Base-by-base conservation (phyloP, 2,329 filamentous ascomycete species). In the Colletotrichum orbiculare region DNA sequence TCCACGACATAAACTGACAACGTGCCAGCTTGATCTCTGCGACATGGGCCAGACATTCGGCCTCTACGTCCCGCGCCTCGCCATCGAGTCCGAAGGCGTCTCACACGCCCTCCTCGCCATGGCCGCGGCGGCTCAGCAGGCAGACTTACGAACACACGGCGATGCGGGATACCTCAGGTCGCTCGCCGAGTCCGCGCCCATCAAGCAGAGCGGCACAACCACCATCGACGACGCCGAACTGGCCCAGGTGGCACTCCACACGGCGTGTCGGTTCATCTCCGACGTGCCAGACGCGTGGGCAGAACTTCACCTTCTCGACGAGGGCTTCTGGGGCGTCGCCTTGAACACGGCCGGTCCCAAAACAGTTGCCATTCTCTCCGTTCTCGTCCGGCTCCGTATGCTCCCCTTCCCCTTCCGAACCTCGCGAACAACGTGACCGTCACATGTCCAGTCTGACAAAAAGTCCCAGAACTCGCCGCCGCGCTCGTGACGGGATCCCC, bases 21-120 rank as follows among this genome's bases (percentile, higher is more conserved):
- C 2, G 9, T 2, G 1, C 5, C 39, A 82, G 80, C 72, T 82
- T 33, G 81, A 82, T 60, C 77, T 81, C 5, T 79, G 75, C 47
- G 80, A 82, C 45, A 68, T 77, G 38, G 71, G 71, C 1, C 79
- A 80, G 50, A 73, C 75, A 0, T 82, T 82, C 66, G 79, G 80
- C 1, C 75, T 81, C 8, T 64, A 74, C 10, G 73, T 76, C 0
- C 71, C 78, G 1, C 70, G 73, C 9, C 64, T 78, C 10, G 71
- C 74, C 6, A 68, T 72, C 50, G 66, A 70, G 39, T 74, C 72
- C 0, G 58, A 65, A 6, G 42, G 64, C 0, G 67, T 76, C 6
- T 68, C 74, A 13, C 70, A 73, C 38, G 69, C 73, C 1, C 58
- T 78, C 1, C 68, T 78, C 1, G 62, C 64, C 1, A 49, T 73